Percentiles rank a stretch among this genome's conserved stretches.
Conservation (phyloP, 257 asterid genomes). For the Fraxinus cuspidata region DNA sequence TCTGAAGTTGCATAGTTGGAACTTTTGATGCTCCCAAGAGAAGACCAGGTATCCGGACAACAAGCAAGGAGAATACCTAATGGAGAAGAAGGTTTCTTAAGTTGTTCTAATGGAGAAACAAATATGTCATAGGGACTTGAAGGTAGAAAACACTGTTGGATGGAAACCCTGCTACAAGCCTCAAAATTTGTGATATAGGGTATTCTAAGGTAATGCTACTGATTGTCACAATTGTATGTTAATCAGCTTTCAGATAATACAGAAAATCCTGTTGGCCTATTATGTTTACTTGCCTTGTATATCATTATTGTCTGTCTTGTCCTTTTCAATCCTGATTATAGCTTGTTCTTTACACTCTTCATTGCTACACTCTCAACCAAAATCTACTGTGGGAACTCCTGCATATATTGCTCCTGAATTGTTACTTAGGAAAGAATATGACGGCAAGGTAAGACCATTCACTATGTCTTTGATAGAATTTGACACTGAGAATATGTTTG, state of each 20-base stretch:
- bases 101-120: too few species aligned
- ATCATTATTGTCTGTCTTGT: not conserved
- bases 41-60: too few species aligned
- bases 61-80: too few species aligned
- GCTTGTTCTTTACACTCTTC: conserved; percentile 56
- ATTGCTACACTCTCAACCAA: conserved; percentile 86
- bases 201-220: conserved; percentile 69
- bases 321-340: conserved; percentile 20
- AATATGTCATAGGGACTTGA: too few species aligned
- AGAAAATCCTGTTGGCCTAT: not conserved
- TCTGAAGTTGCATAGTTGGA: too few species aligned
- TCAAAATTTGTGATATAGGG: conserved; percentile 37
- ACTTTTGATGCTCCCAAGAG: too few species aligned
- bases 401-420: conserved; percentile 96
- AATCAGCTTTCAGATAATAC: not conserved
- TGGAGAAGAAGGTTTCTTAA: too few species aligned
- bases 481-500: not conserved
- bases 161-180: too few species aligned
- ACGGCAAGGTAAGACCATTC: conserved; percentile 63
- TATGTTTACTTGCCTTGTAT: conserved; percentile 7
- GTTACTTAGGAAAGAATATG: conserved; percentile 69
- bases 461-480: conserved; percentile 9
- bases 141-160: too few species aligned
- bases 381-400: conserved; percentile 93
- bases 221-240: conserved; percentile 2